A percentile compares a stretch with the other conserved stretches of the same genome.
Conservation (phyloP, 768 basidiomycete genomes). For the Boletus tylopilopsis region DNA sequence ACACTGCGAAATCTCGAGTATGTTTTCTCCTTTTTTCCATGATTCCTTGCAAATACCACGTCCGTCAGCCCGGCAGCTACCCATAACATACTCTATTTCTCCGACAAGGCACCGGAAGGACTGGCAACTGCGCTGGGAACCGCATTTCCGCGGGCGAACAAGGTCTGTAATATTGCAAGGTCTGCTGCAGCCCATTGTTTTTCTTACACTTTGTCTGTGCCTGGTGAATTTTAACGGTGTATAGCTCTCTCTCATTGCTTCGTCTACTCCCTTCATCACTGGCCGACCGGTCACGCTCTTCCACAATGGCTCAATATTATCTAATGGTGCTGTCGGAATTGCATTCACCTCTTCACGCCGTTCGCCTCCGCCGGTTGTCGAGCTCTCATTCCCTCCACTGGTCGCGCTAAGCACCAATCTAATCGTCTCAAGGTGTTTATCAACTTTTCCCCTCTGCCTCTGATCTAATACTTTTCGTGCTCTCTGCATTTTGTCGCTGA, state of each 20-base stretch:
- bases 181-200: neutral
- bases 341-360: conserved; percentile 34
- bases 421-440: conserved; percentile 50
- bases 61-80: conserved; percentile 15
- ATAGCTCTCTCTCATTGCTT: conserved; percentile 64
- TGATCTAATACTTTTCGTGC: neutral
- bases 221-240: neutral
- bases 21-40: conserved; percentile 2
- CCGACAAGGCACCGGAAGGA: conserved; percentile 57
- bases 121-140: conserved; percentile 40
- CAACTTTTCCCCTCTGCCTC: neutral
- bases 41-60: neutral
- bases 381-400: conserved; percentile 38
- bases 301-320: conserved; percentile 48
- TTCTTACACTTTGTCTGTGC: neutral
- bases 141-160: conserved; percentile 42
- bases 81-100: conserved; percentile 45
- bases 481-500: neutral
- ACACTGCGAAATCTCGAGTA: conserved; percentile 35
- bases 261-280: conserved; percentile 78
- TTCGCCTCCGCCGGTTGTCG: conserved; percentile 9
- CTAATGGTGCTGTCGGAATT: conserved; percentile 68
- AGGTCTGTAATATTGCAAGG: conserved; percentile 36
- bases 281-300: conserved; percentile 72
- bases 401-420: conserved; percentile 41